Conservation (phyloP, 1,284 basidiomycete genomes). For the Fomitopsis pinicola region DNA sequence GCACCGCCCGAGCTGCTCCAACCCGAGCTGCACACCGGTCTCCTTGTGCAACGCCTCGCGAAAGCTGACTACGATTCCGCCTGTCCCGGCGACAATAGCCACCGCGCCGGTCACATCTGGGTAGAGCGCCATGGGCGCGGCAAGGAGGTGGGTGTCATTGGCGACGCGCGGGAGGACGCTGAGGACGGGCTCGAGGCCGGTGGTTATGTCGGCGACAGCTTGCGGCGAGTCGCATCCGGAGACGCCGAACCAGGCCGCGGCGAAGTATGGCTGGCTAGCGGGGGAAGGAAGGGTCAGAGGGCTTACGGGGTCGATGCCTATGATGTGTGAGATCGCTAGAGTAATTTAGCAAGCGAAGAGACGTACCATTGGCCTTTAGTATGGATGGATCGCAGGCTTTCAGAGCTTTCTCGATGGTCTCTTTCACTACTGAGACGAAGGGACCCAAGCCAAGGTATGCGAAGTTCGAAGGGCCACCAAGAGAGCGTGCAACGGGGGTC, state of each 20-base stretch:
- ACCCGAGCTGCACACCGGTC: conserved; percentile 23
- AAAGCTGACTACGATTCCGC: conserved; percentile 66
- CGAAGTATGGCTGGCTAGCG: conserved; percentile 39
- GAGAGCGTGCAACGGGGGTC: conserved; percentile 54
- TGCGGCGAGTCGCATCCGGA: conserved; percentile 72
- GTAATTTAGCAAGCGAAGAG: conserved; percentile 24
- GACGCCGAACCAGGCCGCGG: conserved; percentile 72
- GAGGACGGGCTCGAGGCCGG: conserved; percentile 50
- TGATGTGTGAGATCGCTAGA: conserved; percentile 4
- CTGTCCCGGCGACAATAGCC: conserved; percentile 68
- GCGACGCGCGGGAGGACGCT: conserved; percentile 55
- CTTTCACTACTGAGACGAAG: conserved; percentile 44
- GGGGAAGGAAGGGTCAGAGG: conserved; percentile 34
- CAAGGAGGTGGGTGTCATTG: conserved; percentile 74
- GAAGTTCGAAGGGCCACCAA: conserved; percentile 66
- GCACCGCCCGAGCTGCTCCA: conserved; percentile 60
- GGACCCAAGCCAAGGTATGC: conserved; percentile 50
- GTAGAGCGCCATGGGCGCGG: conserved; percentile 60
- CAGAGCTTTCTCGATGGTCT: conserved; percentile 52
- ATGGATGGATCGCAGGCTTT: conserved; percentile 28
- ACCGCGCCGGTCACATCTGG: conserved; percentile 56
- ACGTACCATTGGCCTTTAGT: not conserved
- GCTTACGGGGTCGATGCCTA: not conserved
- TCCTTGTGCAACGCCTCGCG: conserved; percentile 23
- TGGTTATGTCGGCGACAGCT: conserved; percentile 49